Base-by-base conservation (phyloP, 257 asterid species). In the Nicotiana tabacum region DNA sequence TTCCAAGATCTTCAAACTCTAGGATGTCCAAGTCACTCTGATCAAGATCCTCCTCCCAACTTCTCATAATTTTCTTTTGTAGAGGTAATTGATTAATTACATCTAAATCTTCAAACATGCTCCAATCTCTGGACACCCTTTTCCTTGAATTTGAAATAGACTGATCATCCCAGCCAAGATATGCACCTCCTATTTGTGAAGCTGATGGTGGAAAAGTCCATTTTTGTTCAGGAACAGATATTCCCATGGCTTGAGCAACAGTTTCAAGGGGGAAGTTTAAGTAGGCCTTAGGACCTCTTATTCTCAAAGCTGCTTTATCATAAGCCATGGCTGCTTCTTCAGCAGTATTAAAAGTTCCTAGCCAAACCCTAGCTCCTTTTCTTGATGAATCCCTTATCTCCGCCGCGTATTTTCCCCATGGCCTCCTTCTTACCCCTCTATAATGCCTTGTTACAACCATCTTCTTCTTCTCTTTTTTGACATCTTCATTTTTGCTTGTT, bases 291-390 rank as follows among this genome's bases (percentile, higher is more conserved):
- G 92, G 89, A 15, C 97, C 97, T 83, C 98, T 86, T 21, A 92
- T 89, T 70, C 97, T 85, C 30, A 91, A 81, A 17, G 98, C 94
- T 3, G 96, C 96, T 80, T 88, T 88, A 35, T 93, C 98, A 61
- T 93, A 93, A 9, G 98, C 97, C 96, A 93, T 83, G 3, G 96
- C 97, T 2, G 98, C 98, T 83, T 90, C 98, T 74, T 92, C 94
- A 0, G 93, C 97, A 2, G 97, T 93, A 5, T 33, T 85, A 81
- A 90, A 93, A 2, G 98, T 92, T 66, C 98, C 98, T 1, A 94
- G 92, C 98, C 98, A 92, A 66, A 91, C 58, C 21, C 97, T 85
- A 6, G 90, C 94, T 4, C 96, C 97, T 84, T 94, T 92, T 35
- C 90, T 86, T 2, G 88, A 87, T 5, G 96, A 91, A 77, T 93